These are phyloP conservation scores for Eucalyptus polybractea DNA, from an alignment of 345 rosid genomes.

Conservation along the genomic window DNA sequence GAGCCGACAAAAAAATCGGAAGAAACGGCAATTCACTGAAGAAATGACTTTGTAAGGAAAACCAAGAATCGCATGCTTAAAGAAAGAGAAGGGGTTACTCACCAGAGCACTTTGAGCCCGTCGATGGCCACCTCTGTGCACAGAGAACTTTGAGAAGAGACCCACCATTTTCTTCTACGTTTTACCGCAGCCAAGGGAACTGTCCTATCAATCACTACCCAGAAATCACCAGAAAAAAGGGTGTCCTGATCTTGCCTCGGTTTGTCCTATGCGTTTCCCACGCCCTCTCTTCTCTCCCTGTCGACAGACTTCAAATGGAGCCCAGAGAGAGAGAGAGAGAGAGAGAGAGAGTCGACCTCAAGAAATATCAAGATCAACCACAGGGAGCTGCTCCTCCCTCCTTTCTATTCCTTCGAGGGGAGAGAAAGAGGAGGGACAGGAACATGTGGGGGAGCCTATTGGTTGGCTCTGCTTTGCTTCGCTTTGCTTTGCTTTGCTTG, in stretches of 20 bases:
- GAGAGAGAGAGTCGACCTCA: neutral
- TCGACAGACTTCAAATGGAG: neutral
- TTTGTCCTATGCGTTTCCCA: neutral
- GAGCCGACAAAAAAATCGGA: neutral
- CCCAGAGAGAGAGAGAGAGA: neutral
- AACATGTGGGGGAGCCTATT: neutral
- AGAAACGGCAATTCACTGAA: neutral
- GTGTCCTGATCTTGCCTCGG: neutral
- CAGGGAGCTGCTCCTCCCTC: neutral
- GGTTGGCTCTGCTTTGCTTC: neutral
- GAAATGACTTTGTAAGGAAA: neutral
- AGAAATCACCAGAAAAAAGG: neutral
- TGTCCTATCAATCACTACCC: neutral
- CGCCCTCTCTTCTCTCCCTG: neutral
- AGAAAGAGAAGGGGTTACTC: constrained; percentile 2
- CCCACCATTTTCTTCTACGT: constrained; percentile 55
- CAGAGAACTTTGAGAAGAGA: constrained; percentile 79
- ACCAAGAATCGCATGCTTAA: neutral
- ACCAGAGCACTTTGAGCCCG: constrained; percentile 85
- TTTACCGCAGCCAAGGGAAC: neutral
- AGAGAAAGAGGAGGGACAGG: neutral
- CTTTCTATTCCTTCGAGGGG: neutral
- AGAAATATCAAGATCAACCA: neutral
- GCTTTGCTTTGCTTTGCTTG: neutral
- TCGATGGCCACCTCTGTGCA: constrained; percentile 55